Percentiles rank a stretch among this genome's conserved stretches.
Evolutionary conservation across 441 rosid genomes (phyloP).

Genomic region (Codiaeum variegatum): DNA sequence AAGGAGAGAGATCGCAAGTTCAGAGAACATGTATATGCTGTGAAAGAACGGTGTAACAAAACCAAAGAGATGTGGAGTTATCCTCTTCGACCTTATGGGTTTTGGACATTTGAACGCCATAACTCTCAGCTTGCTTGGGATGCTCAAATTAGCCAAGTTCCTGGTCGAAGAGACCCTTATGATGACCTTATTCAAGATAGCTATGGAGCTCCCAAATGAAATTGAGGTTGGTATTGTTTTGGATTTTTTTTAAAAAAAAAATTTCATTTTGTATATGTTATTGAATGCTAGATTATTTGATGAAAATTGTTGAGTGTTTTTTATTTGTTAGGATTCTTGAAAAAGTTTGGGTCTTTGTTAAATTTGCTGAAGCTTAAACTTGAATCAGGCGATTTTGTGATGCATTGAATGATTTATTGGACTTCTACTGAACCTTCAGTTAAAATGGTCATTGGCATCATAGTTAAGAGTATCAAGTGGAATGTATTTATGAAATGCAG

Average conservation of each 20-base stretch:
- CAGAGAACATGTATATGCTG: conserved; percentile 63
- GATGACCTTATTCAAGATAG: conserved; percentile 68
- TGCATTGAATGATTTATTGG: not conserved
- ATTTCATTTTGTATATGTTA: not conserved
- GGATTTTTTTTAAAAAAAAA: not conserved
- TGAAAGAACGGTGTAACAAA: conserved; percentile 68
- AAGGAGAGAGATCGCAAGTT: conserved; percentile 78
- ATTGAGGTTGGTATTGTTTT: conserved; percentile 8
- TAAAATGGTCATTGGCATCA: not conserved
- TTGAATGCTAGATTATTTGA: not conserved
- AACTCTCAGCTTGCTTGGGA: conserved; percentile 90
- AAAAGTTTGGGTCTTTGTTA: not conserved
- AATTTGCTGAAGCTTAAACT: not conserved
- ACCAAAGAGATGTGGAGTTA: conserved; percentile 95
- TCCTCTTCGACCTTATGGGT: conserved; percentile 91
- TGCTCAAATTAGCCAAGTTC: conserved; percentile 89
- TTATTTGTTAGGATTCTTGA: not conserved
- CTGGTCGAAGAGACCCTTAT: conserved; percentile 89
- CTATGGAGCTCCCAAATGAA: conserved; percentile 30
- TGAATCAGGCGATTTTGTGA: not conserved
- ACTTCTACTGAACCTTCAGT: not conserved
- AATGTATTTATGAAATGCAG: not conserved
- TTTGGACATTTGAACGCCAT: conserved; percentile 89
- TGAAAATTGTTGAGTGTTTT: not conserved
- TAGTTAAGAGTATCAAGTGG: not conserved